These are phyloP conservation scores for Myrica gale DNA, from an alignment of 306 rosid species.

Conservation along the genomic window DNA sequence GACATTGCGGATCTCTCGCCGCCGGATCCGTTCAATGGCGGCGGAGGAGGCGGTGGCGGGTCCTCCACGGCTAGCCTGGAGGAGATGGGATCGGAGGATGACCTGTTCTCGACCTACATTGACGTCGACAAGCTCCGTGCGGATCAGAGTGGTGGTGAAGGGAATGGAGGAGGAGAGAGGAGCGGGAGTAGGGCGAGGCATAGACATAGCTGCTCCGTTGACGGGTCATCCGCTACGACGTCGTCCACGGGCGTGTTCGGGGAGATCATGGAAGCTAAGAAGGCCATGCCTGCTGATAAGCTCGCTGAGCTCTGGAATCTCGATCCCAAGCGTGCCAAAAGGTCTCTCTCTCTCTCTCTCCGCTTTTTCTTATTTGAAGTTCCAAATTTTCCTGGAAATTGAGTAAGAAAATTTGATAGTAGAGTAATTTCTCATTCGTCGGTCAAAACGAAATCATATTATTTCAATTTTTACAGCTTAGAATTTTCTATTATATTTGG, in stretches of 20 bases:
- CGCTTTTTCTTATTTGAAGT: slow-evolving; percentile 1
- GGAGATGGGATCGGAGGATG: slow-evolving; percentile 97
- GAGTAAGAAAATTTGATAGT: not conserved
- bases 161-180: slow-evolving; percentile 43
- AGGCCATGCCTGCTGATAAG: slow-evolving; percentile 99
- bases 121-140: slow-evolving; percentile 83
- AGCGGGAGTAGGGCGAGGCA: slow-evolving; percentile 53
- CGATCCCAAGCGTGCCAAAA: slow-evolving; percentile 99
- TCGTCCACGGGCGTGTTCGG: slow-evolving; percentile 70
- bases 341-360: slow-evolving; percentile 41
- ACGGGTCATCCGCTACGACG: slow-evolving; percentile 49
- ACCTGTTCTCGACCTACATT: slow-evolving; percentile 93
- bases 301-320: slow-evolving; percentile 95
- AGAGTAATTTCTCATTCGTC: not conserved
- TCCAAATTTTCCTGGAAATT: not conserved
- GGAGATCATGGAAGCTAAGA: slow-evolving; percentile 95
- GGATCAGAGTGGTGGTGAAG: slow-evolving; percentile 25
- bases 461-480: not conserved
- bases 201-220: slow-evolving; percentile 80
- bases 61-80: slow-evolving; percentile 80
- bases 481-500: not conserved
- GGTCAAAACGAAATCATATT: not conserved
- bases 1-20: slow-evolving; percentile 77
- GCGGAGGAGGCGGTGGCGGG: slow-evolving; percentile 30
- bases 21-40: slow-evolving; percentile 68